phyloP scores from a whole-genome alignment of 345 rosid genomes.

The Dipteronia sinensis region DNA sequence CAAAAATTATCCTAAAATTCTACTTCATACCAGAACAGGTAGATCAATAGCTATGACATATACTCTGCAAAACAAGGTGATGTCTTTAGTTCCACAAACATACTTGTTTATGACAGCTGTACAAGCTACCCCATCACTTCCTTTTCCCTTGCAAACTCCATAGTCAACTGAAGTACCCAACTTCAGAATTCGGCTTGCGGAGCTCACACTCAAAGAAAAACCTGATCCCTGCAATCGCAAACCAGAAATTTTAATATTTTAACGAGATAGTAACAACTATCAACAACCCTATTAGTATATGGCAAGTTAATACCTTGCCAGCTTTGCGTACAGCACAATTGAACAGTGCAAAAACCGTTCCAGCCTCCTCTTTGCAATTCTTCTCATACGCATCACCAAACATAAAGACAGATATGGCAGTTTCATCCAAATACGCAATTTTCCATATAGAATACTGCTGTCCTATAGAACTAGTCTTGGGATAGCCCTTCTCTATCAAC shows the following conservation, averaged over 20 bases:
- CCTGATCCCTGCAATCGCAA: slow-evolving; percentile 57
- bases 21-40: slow-evolving; percentile 2
- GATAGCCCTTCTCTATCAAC: slow-evolving; percentile 72
- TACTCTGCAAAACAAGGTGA: not conserved
- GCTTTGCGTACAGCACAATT: slow-evolving; percentile 73
- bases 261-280: not conserved
- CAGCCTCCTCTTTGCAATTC: slow-evolving; percentile 57
- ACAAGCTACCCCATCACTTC: slow-evolving; percentile 79
- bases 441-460: slow-evolving; percentile 77
- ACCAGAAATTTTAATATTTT: slow-evolving; percentile 9
- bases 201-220: slow-evolving; percentile 69
- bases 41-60: not conserved
- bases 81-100: slow-evolving; percentile 17
- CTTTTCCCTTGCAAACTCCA: slow-evolving; percentile 84
- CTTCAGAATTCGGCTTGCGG: slow-evolving; percentile 68
- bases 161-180: slow-evolving; percentile 82
- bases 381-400: slow-evolving; percentile 82
- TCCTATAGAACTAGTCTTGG: slow-evolving; percentile 76
- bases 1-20: not conserved
- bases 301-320: slow-evolving; percentile 41
- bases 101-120: slow-evolving; percentile 74
- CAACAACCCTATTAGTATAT: not conserved
- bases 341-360: slow-evolving; percentile 77
- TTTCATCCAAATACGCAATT: slow-evolving; percentile 65
- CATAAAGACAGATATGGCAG: slow-evolving; percentile 70